Conservation (phyloP, 345 rosid species). For the Aquilaria sinensis region DNA sequence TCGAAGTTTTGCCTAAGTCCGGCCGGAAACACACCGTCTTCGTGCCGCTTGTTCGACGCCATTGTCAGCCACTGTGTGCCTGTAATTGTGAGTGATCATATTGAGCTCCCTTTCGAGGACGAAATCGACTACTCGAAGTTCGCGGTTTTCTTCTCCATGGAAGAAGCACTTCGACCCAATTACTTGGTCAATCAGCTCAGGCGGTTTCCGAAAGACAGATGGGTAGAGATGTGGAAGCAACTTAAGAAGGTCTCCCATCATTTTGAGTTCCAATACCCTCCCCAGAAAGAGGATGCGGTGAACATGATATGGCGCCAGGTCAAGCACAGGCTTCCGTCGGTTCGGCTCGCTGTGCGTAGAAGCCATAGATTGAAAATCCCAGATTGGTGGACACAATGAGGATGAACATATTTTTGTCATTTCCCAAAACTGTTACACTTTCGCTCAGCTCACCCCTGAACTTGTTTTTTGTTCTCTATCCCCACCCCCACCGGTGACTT, state of each 20-base stretch:
- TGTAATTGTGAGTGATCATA: slow-evolving; percentile 59
- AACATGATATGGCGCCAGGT: slow-evolving; percentile 79
- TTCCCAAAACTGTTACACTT: too few species aligned
- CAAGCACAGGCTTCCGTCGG: slow-evolving; percentile 53
- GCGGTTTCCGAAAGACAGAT: slow-evolving; percentile 51
- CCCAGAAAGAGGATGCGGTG: slow-evolving; percentile 63
- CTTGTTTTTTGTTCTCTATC: too few species aligned
- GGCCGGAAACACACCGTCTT: slow-evolving; percentile 84
- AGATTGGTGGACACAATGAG: slow-evolving; percentile 52
- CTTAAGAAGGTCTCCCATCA: slow-evolving; percentile 64
- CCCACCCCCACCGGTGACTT: too few species aligned
- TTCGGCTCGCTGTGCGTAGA: slow-evolving; percentile 59
- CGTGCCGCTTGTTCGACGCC: slow-evolving; percentile 80
- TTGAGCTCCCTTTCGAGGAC: slow-evolving; percentile 75
- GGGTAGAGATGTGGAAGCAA: slow-evolving; percentile 60
- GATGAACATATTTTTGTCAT: too few species aligned
- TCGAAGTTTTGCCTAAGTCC: slow-evolving; percentile 78
- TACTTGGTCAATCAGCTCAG: slow-evolving; percentile 56
- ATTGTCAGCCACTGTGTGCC: slow-evolving; percentile 79
- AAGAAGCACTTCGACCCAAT: slow-evolving; percentile 54
- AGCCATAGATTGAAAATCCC: slow-evolving; percentile 64
- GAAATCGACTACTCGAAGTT: slow-evolving; percentile 62
- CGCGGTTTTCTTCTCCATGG: slow-evolving; percentile 61
- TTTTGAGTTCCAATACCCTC: slow-evolving; percentile 66
- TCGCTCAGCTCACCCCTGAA: too few species aligned